Evolutionary conservation across 1,284 basidiomycete species (phyloP).

Genomic region (Porogramme epimiltina): DNA sequence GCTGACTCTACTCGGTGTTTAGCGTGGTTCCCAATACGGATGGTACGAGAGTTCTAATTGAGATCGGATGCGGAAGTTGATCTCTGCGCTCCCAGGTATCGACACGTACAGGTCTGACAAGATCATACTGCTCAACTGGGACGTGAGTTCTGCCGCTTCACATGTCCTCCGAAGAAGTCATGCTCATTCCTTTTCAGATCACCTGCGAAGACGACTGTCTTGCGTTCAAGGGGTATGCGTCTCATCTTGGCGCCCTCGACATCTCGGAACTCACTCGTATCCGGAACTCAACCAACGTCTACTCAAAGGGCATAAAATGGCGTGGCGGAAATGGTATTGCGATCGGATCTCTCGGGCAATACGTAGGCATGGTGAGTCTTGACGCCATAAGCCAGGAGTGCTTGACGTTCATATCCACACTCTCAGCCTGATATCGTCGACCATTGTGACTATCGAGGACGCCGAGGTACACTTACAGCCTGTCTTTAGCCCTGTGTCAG

Average conservation of each 20-base stretch:
- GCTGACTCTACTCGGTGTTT: no score
- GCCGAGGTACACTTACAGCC: conserved; percentile 38
- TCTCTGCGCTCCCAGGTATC: conserved; percentile 43
- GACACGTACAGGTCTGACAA: conserved; percentile 61
- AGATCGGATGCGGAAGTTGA: no score
- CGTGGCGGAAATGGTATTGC: conserved; percentile 68
- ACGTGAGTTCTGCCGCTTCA: conserved; percentile 29
- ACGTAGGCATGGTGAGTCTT: conserved; percentile 49
- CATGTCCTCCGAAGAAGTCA: no score
- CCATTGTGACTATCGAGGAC: conserved; percentile 54
- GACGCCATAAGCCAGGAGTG: no score
- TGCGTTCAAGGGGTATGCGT: conserved; percentile 55
- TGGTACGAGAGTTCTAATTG: conserved; percentile 34
- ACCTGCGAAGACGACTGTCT: conserved; percentile 68
- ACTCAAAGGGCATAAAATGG: conserved; percentile 52
- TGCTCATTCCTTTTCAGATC: conserved; percentile 30
- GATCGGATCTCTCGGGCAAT: conserved; percentile 65
- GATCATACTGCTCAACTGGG: conserved; percentile 54
- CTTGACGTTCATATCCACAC: no score
- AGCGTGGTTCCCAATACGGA: conserved; percentile 69
- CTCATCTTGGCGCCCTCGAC: background rate
- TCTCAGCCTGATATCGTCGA: conserved; percentile 53
- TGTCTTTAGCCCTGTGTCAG: background rate
- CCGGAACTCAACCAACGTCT: conserved; percentile 59
- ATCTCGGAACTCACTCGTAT: background rate